Evolutionary conservation across 805 yeast genomes (phyloP), one percentile per base, ranked within the genome.

Genomic region (Yarrowia sp.): DNA sequence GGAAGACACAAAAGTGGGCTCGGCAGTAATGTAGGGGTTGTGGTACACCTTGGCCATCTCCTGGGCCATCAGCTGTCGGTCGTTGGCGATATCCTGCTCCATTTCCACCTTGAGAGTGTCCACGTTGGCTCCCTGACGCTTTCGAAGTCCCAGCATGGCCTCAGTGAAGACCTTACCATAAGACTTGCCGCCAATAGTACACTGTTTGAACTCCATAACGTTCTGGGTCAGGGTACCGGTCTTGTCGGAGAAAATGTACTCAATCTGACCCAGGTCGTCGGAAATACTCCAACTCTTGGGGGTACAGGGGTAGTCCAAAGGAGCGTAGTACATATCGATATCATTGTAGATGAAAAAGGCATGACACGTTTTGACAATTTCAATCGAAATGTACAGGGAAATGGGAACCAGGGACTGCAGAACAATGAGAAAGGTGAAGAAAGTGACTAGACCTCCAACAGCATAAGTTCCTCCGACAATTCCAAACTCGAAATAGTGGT

Each of bases 211-310:
- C 72, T 89, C 92, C 96, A 89, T 89, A 28, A 88, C 85, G 71
- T 89, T 89, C 75, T 89, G 95, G 7, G 96, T 89, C 70, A 89
- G 79, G 0, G 96, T 89, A 40, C 96, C 96, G 0, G 96, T 89
- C 75, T 89, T 89, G 76, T 89, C 96, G 71, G 91, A 85, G 75
- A 89, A 89, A 33, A 89, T 82, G 72, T 89, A 89, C 75, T 89
- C 96, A 68, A 89, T 86, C 74, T 89, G 96, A 22, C 96, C 96
- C 70, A 89, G 78, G 73, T 89, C 96, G 74, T 89, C 96, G 11
- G 93, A 88, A 62, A 89, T 88, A 71, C 85, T 86, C 96, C 96
- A 89, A 0, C 92, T 82, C 71, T 89, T 89, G 4, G 96, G 93
- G 0, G 87, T 82, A 75, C 96, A 89, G 0, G 93, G 92, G 71